Evolutionary conservation across 1,284 basidiomycete species (phyloP).

Genomic region (Gomphus sp.): DNA sequence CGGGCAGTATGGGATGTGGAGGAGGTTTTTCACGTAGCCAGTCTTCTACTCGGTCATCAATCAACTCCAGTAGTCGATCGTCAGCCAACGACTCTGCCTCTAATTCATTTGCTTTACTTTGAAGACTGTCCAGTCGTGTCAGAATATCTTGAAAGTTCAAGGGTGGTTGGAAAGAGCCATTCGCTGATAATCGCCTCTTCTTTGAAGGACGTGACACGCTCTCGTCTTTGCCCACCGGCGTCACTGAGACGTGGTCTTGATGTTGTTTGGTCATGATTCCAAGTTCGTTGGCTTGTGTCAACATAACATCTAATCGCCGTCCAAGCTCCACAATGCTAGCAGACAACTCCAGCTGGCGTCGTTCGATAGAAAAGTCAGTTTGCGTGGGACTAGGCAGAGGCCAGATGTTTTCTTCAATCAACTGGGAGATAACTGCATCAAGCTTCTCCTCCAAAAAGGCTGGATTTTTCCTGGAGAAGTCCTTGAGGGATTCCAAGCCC

Average conservation of each 20-base stretch:
- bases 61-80: background rate
- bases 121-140: background rate
- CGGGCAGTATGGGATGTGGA: background rate
- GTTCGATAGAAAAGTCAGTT: background rate
- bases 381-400: background rate
- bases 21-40: background rate
- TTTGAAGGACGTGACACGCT: background rate
- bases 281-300: background rate
- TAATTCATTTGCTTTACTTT: background rate
- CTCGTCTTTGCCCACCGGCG: background rate
- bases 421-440: background rate
- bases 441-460: background rate
- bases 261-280: background rate
- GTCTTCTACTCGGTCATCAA: background rate
- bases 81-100: background rate
- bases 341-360: background rate
- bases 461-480: background rate
- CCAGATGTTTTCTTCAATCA: background rate
- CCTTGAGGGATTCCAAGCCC: background rate
- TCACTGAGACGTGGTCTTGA: background rate
- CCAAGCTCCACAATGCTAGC: background rate
- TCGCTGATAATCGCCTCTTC: background rate
- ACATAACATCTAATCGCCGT: background rate
- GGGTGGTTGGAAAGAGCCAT: background rate
- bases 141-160: background rate